Evolutionary conservation across 306 rosid genomes (phyloP).

Genomic region (Gastrolobium villosum): DNA sequence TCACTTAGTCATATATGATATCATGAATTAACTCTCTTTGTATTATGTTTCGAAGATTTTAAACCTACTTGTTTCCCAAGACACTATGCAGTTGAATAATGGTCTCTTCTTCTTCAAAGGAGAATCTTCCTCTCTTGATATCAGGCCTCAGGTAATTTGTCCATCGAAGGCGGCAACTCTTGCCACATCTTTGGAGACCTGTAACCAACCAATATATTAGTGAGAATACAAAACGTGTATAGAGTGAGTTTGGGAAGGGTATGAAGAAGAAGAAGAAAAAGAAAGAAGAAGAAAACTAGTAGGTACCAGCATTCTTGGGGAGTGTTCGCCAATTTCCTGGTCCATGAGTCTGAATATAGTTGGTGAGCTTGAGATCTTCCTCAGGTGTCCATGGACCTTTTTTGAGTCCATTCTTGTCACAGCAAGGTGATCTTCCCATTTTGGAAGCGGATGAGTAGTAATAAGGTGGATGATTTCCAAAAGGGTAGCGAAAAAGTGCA

Average conservation of each 20-base stretch:
- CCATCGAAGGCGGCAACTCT: constrained; percentile 98
- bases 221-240: neutral
- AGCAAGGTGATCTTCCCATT: constrained; percentile 99
- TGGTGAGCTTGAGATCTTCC: constrained; percentile 76
- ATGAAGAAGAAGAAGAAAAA: neutral
- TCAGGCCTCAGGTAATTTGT: constrained; percentile 93
- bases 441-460: neutral
- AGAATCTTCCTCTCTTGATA: constrained; percentile 92
- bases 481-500: constrained; percentile 48
- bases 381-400: constrained; percentile 98
- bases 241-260: neutral
- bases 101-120: constrained; percentile 95
- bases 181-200: constrained; percentile 93
- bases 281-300: neutral
- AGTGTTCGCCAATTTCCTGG: constrained; percentile 89
- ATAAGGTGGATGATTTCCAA: neutral
- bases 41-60: neutral
- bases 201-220: neutral
- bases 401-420: constrained; percentile 84
- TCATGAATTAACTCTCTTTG: no score
- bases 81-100: constrained; percentile 88
- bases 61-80: constrained; percentile 88
- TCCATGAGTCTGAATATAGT: constrained; percentile 72
- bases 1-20: no score
- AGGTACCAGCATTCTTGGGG: constrained; percentile 88